phyloP scores from a whole-genome alignment of 306 rosid species.

The Inga laurina region DNA sequence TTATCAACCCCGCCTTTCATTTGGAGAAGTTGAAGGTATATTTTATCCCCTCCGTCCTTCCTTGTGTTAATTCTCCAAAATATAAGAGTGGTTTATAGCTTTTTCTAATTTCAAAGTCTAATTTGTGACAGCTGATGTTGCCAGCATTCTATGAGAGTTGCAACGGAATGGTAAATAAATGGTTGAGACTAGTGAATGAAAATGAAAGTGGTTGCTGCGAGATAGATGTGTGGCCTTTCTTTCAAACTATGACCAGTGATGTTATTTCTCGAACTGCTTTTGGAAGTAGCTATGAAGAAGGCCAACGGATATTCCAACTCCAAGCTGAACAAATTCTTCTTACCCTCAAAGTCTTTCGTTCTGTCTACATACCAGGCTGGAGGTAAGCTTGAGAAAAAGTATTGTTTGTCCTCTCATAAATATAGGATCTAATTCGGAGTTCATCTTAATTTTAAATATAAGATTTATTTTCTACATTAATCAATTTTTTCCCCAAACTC shows the following conservation, averaged over 20 bases:
- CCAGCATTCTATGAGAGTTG: not conserved
- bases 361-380: not conserved
- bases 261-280: not conserved
- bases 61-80: not conserved
- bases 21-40: slow-evolving; percentile 34
- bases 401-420: no score
- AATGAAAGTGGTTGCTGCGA: not conserved
- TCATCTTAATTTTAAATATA: no score
- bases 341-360: not conserved
- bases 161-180: not conserved
- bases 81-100: not conserved
- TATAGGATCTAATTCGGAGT: no score
- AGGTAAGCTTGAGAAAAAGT: not conserved
- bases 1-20: slow-evolving; percentile 51
- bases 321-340: not conserved
- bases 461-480: no score
- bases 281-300: not conserved
- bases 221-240: slow-evolving; percentile 33
- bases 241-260: slow-evolving; percentile 1
- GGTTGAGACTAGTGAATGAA: not conserved
- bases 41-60: not conserved
- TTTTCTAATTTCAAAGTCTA: not conserved
- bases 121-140: not conserved
- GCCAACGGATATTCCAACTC: not conserved
- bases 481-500: no score